Evolutionary conservation across 1,139 yeast species (phyloP).

Genomic region (Pneumocystis murina): DNA sequence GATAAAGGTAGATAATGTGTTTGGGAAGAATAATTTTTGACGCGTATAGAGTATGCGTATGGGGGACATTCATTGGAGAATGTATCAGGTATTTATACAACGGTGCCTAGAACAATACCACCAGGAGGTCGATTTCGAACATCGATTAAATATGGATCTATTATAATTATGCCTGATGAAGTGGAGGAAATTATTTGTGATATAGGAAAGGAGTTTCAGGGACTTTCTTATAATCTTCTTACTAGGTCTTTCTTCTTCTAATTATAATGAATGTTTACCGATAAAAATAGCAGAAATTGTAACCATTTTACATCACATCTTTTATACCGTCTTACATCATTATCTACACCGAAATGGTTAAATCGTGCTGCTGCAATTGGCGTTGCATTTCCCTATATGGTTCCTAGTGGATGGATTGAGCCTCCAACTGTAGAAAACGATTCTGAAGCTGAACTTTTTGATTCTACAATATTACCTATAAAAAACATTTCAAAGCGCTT

Average conservation of each 20-base stretch:
- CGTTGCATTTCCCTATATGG: slow-evolving; percentile 2
- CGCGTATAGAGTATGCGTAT: slow-evolving; percentile 5
- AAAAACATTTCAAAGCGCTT: not conserved
- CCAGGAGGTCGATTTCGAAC: slow-evolving; percentile 3
- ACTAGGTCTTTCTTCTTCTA: not conserved
- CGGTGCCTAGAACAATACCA: not conserved
- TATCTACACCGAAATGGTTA: slow-evolving; percentile 7
- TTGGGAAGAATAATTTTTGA: not conserved
- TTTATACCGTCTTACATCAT: not conserved
- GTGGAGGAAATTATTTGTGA: not conserved
- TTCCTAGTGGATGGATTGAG: not conserved
- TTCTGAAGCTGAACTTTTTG: not conserved
- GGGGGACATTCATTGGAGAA: slow-evolving; percentile 3
- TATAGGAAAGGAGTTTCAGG: slow-evolving; percentile 1
- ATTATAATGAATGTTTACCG: not conserved
- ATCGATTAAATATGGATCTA: slow-evolving; percentile 1
- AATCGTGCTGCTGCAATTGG: slow-evolving; percentile 11
- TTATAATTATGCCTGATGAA: not conserved
- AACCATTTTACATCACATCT: slow-evolving; percentile 4
- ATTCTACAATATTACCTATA: not conserved
- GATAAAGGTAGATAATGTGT: not conserved
- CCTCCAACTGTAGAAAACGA: not conserved
- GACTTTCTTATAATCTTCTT: slow-evolving; percentile 2
- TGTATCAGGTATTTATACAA: slow-evolving; percentile 3
- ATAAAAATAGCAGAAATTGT: not conserved